Evolutionary conservation across 495 filamentous ascomycete species (phyloP).

Genomic region (Oidiodendron maius): DNA sequence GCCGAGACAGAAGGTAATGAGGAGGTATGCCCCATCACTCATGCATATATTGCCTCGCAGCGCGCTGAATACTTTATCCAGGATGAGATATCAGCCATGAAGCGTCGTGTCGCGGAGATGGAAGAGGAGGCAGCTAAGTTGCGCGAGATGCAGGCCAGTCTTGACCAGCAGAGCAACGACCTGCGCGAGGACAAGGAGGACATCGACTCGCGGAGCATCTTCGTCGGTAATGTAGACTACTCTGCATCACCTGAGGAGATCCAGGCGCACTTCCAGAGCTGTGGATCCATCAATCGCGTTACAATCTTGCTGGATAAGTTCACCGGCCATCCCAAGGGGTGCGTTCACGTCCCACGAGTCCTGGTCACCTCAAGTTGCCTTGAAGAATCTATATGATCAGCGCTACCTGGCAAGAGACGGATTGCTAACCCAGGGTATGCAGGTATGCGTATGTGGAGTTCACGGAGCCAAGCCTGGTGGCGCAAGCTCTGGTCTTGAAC

Average conservation of each 20-base stretch:
- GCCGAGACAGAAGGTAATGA: constrained; percentile 20
- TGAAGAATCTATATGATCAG: constrained; percentile 24
- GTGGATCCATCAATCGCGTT: constrained; percentile 95
- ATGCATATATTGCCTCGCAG: neutral
- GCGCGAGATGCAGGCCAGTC: constrained; percentile 87
- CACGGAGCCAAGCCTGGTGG: constrained; percentile 87
- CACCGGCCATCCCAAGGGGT: constrained; percentile 98
- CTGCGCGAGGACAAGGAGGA: constrained; percentile 92
- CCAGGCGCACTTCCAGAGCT: constrained; percentile 97
- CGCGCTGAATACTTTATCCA: constrained; percentile 20
- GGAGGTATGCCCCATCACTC: constrained; percentile 15
- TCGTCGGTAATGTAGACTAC: constrained; percentile 99
- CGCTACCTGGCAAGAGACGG: constrained; percentile 49
- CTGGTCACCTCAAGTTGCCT: constrained; percentile 8
- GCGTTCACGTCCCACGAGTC: constrained; percentile 36
- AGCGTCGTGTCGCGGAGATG: constrained; percentile 96
- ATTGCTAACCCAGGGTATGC: constrained; percentile 40
- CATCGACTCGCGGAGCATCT: constrained; percentile 91
- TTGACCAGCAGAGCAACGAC: constrained; percentile 79
- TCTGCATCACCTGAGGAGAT: constrained; percentile 97
- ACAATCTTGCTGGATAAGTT: constrained; percentile 98
- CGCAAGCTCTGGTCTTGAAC: constrained; percentile 89
- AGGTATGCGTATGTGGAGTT: constrained; percentile 99
- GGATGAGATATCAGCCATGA: constrained; percentile 98
- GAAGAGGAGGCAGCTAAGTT: constrained; percentile 96